Conservation (phyloP, 2,329 filamentous ascomycete species). For the Aspergillus sp. region DNA sequence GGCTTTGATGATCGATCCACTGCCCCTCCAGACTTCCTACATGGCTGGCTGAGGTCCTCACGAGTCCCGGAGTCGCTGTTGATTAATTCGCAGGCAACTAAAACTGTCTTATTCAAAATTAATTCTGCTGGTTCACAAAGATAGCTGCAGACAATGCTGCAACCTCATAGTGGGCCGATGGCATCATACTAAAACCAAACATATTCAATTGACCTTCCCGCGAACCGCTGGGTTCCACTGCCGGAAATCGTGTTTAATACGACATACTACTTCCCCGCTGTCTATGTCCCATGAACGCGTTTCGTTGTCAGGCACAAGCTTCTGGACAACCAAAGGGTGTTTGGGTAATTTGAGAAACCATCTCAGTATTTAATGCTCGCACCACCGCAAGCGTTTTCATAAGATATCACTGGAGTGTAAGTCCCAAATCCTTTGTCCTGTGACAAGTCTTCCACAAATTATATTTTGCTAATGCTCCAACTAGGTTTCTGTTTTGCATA, state of each 20-base stretch:
- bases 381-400: neutral
- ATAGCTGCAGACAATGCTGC: neutral
- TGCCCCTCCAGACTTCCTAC: conserved; percentile 5
- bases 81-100: neutral
- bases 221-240: conserved; percentile 3
- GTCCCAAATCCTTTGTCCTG: neutral
- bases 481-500: neutral
- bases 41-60: neutral
- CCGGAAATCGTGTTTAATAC: neutral
- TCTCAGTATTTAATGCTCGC: neutral
- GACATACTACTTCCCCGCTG: neutral
- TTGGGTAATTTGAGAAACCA: neutral
- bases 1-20: conserved; percentile 3
- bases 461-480: neutral
- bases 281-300: neutral
- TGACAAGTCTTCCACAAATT: neutral
- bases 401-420: neutral
- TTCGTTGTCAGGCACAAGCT: neutral
- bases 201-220: conserved; percentile 2
- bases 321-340: neutral
- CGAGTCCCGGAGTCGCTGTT: neutral
- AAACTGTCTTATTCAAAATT: too few relatives aligned
- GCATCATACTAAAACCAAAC: conserved; percentile 10
- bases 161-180: conserved; percentile 3
- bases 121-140: neutral